Base-by-base conservation (phyloP, 768 basidiomycete genomes). In the Pleurotus djamor region DNA sequence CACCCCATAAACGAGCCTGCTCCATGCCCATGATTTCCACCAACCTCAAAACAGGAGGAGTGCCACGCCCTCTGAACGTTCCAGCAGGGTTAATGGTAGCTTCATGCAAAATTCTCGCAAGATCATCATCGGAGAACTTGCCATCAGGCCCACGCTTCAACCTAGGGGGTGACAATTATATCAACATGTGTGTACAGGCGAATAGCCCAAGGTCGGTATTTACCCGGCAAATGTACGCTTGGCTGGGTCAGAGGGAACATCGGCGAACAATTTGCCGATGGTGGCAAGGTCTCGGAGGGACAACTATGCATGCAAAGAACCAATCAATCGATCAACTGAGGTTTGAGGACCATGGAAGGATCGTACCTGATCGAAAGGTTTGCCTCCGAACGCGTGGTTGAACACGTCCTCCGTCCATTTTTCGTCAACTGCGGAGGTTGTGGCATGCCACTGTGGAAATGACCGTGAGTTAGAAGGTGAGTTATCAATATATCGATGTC, bases 11-110 rank as follows among this genome's bases (percentile, higher is more conserved):
- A 43, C 85, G 69, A 1, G 80, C 77, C 68, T 85, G 83, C 49
- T 74, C 67, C 38, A 87, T 85, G 1, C 79, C 80, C 72, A 86
- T 69, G 10, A 85, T 79, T 65, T 87, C 86, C 32, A 85, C 74
- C 47, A 83, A 66, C 9, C 81, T 69, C 61, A 86, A 65, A 3
- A 75, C 77, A 1, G 65, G 67, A 0, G 84, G 82, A 0, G 79
- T 79, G 3, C 79, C 78, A 1, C 78, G 77, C 16, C 78, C 83
- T 32, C 80, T 67, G 67, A 76, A 83, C 13, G 79, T 71, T 9
- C 79, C 76, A 9, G 83, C 83, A 5, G 75, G 72, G 28, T 60
- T 67, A 56, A 77, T 75, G 0, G 79, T 84, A 4, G 83, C 79
- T 43, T 74, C 67, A 43, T 77, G 76, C 48, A 84, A 65, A 35